These are phyloP conservation scores for Pezicula rhizophila DNA, from an alignment of 2,329 filamentous ascomycete genomes.

Conservation along the genomic window DNA sequence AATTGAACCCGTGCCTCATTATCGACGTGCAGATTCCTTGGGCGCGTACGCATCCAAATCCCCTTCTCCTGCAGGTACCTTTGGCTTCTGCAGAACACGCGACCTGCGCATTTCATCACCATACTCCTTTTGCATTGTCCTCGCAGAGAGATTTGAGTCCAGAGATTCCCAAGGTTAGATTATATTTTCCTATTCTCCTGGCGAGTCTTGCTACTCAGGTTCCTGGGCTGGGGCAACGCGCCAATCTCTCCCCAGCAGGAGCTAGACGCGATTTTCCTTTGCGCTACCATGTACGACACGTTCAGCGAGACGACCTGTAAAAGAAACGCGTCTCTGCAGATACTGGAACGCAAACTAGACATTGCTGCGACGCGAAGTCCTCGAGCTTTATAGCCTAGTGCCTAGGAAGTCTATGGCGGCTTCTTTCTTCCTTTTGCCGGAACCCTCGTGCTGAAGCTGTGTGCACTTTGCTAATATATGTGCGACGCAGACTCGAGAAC, in stretches of 20 bases:
- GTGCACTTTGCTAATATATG: constrained; percentile 16
- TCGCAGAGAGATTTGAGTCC: background rate
- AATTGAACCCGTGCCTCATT: constrained; percentile 5
- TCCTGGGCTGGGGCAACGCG: background rate
- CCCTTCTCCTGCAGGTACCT: background rate
- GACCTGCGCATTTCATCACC: background rate
- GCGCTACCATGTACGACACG: background rate
- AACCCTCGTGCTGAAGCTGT: background rate
- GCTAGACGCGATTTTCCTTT: background rate
- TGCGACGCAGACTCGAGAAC: constrained; percentile 19
- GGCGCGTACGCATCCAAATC: constrained; percentile 3
- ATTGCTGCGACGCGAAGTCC: constrained; percentile 4
- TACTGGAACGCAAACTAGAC: background rate
- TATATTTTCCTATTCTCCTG: constrained; percentile 13
- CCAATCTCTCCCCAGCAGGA: background rate
- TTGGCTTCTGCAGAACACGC: background rate
- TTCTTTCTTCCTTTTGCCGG: background rate
- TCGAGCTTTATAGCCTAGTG: background rate
- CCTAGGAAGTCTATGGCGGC: background rate
- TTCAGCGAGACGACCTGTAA: background rate
- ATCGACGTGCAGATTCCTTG: constrained; percentile 7
- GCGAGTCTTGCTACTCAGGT: constrained; percentile 3
- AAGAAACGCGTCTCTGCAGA: background rate
- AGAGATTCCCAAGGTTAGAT: constrained; percentile 11
- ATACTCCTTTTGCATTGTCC: background rate